These are phyloP conservation scores for Malus hybrid DNA, from an alignment of 331 rosid species.

Conservation along the genomic window DNA sequence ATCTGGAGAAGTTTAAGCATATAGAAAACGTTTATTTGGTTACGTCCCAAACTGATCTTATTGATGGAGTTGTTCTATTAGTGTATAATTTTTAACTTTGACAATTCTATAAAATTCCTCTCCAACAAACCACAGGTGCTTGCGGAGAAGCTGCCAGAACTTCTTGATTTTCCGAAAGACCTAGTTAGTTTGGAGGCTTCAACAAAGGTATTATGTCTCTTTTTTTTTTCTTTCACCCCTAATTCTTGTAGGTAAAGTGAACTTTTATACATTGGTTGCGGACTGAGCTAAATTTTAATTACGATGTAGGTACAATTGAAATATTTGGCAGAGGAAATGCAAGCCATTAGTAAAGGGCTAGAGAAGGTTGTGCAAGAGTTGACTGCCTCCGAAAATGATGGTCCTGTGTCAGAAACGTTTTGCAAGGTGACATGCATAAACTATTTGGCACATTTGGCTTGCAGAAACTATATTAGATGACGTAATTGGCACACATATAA, in stretches of 20 bases:
- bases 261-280: conserved; percentile 3
- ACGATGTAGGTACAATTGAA: conserved; percentile 80
- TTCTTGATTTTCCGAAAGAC: conserved; percentile 73
- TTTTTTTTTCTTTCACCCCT: not conserved
- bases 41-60: not conserved
- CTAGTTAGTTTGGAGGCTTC: conserved; percentile 69
- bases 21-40: not conserved
- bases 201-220: conserved; percentile 47
- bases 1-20: not conserved
- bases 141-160: conserved; percentile 83
- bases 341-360: conserved; percentile 88
- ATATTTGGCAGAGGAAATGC: conserved; percentile 99
- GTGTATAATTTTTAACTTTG: not conserved
- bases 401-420: conserved; percentile 64
- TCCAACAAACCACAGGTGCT: conserved; percentile 57
- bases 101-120: not conserved
- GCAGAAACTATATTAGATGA: not conserved
- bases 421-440: conserved; percentile 51
- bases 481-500: not conserved
- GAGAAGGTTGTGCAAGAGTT: conserved; percentile 95
- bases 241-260: not conserved
- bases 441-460: not conserved
- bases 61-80: not conserved
- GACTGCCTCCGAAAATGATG: conserved; percentile 83
- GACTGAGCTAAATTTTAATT: conserved; percentile 13